Evolutionary conservation across 179 eudicot genomes (phyloP).

Genomic region (Corrigiola litoralis): DNA sequence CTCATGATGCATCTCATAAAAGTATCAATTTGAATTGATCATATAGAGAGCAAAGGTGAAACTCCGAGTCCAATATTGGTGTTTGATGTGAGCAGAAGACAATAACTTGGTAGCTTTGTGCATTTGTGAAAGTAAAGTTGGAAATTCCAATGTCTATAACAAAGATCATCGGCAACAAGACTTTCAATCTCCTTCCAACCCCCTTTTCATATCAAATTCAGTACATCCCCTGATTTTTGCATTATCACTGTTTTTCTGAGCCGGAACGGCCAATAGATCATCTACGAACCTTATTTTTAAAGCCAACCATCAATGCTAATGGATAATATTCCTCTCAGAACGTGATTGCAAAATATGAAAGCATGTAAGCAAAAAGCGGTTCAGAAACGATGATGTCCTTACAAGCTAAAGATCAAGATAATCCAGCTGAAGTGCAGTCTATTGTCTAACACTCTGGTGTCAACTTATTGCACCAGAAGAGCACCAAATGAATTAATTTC

Average conservation of each 20-base stretch:
- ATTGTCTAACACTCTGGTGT: constrained; percentile 9
- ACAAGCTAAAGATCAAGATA: constrained; percentile 4
- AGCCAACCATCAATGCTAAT: too few species aligned
- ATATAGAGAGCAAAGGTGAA: too few species aligned
- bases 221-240: constrained; percentile 1
- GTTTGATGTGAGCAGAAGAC: not conserved
- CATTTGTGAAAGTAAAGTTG: not conserved
- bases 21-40: too few species aligned
- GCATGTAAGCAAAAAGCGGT: too few species aligned
- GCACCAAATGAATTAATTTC: too few species aligned
- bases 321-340: too few species aligned
- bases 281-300: not conserved
- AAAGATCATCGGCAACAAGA: constrained; percentile 3
- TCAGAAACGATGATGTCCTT: not conserved
- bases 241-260: not conserved
- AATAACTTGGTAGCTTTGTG: not conserved
- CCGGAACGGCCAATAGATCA: constrained; percentile 1
- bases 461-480: constrained; percentile 4
- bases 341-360: too few species aligned
- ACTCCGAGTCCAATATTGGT: too few species aligned
- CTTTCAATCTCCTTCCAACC: constrained; percentile 2
- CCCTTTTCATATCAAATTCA: constrained; percentile 4
- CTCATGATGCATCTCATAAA: not conserved
- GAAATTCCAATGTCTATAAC: constrained; percentile 7
- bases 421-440: constrained; percentile 10